Evolutionary conservation across 148 eudicot species (phyloP), one percentile per base, ranked within the genome.

Genomic region (Persicaria tinctoria): DNA sequence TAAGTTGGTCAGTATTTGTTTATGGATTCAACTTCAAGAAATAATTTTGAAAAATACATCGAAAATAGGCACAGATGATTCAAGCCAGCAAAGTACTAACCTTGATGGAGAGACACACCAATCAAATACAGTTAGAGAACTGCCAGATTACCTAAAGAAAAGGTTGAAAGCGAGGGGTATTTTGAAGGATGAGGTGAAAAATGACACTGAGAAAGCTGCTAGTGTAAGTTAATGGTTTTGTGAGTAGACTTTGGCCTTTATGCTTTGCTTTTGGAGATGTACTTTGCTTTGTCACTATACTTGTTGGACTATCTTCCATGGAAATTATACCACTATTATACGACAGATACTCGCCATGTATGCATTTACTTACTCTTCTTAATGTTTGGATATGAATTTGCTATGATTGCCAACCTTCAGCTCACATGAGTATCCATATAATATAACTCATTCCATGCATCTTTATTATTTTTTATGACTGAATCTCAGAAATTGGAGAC

Each of bases 161-260:
- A 91, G 86, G 82, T 78, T 94, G 84, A 90, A 76, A 88, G 96
- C 92, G 48, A 86, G 98, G 83, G 98, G 98, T 50, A 87, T 94
- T 76, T 78, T 94, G 74, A 91, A 90, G 82, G 91, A 85, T 73
- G 85, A 78, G 50, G 75, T 76, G 66, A 81, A 79, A 9, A 77
- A 84, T 76, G 82, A 78, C 60, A 76, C 68, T 73, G 75, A 68
- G 62, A 47, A 51, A 16, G 46, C 62, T 62, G 76, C 82, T 81
- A 84, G 77, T 75, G 94, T 78, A 86, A 84, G 89, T 85, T 74
- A 66, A 66, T 66, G 70, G 5, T 59, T 59, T 59, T 6, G 6
- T 3, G 12, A 9, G 64, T 11, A 63, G 32, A 62, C 5, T 14
- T 66, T 0, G 1, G 8, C 70, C 70, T 38, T 38, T 41, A 66